Evolutionary conservation across 345 rosid species (phyloP).

Genomic region (Citrus sp.): DNA sequence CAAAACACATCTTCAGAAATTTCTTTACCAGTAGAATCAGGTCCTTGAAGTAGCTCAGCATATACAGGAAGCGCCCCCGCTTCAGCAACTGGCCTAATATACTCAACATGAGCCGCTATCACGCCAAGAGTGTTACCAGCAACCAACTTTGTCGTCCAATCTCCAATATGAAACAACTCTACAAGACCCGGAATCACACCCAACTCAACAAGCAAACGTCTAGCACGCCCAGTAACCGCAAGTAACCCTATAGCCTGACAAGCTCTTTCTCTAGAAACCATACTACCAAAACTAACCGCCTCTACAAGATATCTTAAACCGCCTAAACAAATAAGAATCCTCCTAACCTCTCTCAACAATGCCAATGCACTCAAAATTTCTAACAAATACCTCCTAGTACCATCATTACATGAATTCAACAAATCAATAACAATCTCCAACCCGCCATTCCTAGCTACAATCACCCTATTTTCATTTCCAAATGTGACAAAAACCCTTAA

Average conservation of each 20-base stretch:
- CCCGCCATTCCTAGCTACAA: slow-evolving; percentile 44
- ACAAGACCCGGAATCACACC: slow-evolving; percentile 50
- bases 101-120: slow-evolving; percentile 46
- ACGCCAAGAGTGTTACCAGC: slow-evolving; percentile 62
- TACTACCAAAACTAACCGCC: slow-evolving; percentile 43
- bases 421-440: slow-evolving; percentile 37
- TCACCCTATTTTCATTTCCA: slow-evolving; percentile 27
- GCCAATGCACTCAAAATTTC: slow-evolving; percentile 62
- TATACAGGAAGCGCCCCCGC: slow-evolving; percentile 61
- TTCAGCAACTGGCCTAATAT: slow-evolving; percentile 42
- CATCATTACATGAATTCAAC: slow-evolving; percentile 31
- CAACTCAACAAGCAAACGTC: slow-evolving; percentile 44
- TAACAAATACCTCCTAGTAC: slow-evolving; percentile 39
- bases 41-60: slow-evolving; percentile 54
- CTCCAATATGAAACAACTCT: slow-evolving; percentile 47
- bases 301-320: slow-evolving; percentile 53
- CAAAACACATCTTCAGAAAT: slow-evolving; percentile 62
- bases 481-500: slow-evolving; percentile 49
- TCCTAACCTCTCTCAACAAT: slow-evolving; percentile 46
- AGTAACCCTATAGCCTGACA: slow-evolving; percentile 63
- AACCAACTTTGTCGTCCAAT: slow-evolving; percentile 35
- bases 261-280: slow-evolving; percentile 63
- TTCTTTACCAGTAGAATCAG: slow-evolving; percentile 46
- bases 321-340: slow-evolving; percentile 32
- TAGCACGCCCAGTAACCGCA: slow-evolving; percentile 35